Evolutionary conservation across 2,329 filamentous ascomycete genomes (phyloP), one percentile per base, ranked within the genome.

Genomic region (Ascocoryne sarcoides): DNA sequence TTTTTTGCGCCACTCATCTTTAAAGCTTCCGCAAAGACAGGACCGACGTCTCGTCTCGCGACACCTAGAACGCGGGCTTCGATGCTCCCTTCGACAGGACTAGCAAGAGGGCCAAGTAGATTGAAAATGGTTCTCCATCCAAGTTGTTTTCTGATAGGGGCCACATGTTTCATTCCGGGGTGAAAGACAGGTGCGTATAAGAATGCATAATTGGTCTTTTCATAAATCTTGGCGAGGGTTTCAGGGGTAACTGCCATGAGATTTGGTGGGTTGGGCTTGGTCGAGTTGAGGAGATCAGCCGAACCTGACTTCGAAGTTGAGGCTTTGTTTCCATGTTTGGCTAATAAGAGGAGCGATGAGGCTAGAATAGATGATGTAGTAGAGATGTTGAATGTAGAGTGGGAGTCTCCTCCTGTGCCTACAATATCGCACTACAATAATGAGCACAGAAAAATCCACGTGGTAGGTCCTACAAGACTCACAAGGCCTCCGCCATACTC

Each of bases 101-200:
- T 96, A 33, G 88, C 84, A 19, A 98, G 70, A 0, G 92, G 92
- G 0, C 92, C 92, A 36, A 98, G 75, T 12, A 98, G 76, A 65
- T 98, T 98, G 77, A 98, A 98, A 52, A 98, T 90, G 2, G 92
- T 98, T 54, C 92, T 79, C 73, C 92, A 90, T 43, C 90, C 90
- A 16, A 98, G 76, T 60, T 93, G 84, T 58, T 79, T 84, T 47
- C 92, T 82, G 49, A 95, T 81, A 2, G 82, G 78, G 4, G 88
- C 87, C 29, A 92, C 88, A 61, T 89, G 82, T 60, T 79, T 82
- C 82, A 96, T 95, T 35, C 88, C 90, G 0, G 88, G 87, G 65
- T 98, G 92, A 71, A 95, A 98, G 51, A 92, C 84, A 29, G 92
- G 90, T 0, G 92, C 92, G 59, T 92, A 96, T 20, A 98, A 75